Evolutionary conservation across 2,329 filamentous ascomycete species (phyloP).

Genomic region (Gaeumannomyces sp.): DNA sequence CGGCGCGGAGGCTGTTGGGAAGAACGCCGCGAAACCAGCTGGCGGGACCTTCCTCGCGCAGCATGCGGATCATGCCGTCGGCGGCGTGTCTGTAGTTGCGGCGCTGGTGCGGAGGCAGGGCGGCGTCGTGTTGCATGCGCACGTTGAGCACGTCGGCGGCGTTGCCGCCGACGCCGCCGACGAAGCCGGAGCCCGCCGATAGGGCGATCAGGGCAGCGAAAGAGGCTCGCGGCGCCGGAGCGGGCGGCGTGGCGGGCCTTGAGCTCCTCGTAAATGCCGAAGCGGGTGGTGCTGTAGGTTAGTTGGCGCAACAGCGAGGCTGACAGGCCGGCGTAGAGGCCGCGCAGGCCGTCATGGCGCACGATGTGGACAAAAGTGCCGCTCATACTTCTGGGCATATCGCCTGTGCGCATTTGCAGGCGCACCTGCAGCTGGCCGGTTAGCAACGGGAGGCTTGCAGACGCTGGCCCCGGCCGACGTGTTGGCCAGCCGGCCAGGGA

Average conservation of each 20-base stretch:
- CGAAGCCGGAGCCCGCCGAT: conserved; percentile 74
- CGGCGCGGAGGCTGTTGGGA: conserved; percentile 74
- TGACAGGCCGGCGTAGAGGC: conserved; percentile 86
- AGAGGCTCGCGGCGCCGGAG: conserved; percentile 47
- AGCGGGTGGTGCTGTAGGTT: conserved; percentile 93
- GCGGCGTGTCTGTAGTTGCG: conserved; percentile 87
- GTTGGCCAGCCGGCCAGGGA: no score
- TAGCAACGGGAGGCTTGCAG: not conserved
- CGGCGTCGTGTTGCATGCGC: conserved; percentile 91
- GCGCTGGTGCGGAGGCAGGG: conserved; percentile 64
- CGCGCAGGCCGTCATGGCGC: conserved; percentile 66
- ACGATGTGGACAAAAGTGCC: conserved; percentile 81
- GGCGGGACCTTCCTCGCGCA: conserved; percentile 69
- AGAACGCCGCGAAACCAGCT: conserved; percentile 80
- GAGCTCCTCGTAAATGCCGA: conserved; percentile 92
- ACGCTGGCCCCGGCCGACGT: no score
- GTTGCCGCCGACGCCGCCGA: conserved; percentile 87
- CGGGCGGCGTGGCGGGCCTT: conserved; percentile 59
- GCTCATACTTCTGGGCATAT: conserved; percentile 73
- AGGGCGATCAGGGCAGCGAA: conserved; percentile 76
- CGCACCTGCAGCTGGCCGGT: conserved; percentile 55
- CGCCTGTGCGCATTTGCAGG: conserved; percentile 73
- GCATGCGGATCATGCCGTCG: conserved; percentile 81
- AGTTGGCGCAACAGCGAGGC: conserved; percentile 89
- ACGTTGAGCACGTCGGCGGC: conserved; percentile 96